Evolutionary conservation across 1,139 yeast species (phyloP).

Genomic region (Suhomyces kunorum): DNA sequence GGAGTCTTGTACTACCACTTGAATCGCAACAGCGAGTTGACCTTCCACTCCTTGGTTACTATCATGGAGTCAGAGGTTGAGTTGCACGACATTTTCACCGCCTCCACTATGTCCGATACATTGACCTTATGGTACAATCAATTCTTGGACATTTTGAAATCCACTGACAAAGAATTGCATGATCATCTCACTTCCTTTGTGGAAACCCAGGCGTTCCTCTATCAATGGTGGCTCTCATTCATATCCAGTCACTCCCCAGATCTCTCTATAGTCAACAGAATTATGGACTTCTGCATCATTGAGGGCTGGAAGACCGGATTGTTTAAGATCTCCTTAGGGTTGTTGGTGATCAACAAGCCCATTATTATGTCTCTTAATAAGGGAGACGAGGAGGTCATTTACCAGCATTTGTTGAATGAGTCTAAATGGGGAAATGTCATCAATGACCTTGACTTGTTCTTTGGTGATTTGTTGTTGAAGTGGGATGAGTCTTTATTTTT

Average conservation of each 20-base stretch:
- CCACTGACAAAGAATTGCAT: slow-evolving; percentile 44
- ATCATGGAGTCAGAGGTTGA: slow-evolving; percentile 64
- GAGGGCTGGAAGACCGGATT: slow-evolving; percentile 69
- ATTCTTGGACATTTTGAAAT: slow-evolving; percentile 47
- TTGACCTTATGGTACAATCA: slow-evolving; percentile 56
- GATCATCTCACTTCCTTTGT: slow-evolving; percentile 46
- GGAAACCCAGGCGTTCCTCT: slow-evolving; percentile 48
- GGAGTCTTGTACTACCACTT: slow-evolving; percentile 61
- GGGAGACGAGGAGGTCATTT: slow-evolving; percentile 60
- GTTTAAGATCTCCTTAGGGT: slow-evolving; percentile 59
- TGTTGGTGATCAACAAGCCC: slow-evolving; percentile 53
- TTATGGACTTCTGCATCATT: slow-evolving; percentile 56
- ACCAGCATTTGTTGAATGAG: slow-evolving; percentile 62
- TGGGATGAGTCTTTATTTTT: slow-evolving; percentile 39
- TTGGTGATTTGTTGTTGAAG: slow-evolving; percentile 40
- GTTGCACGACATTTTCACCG: slow-evolving; percentile 57
- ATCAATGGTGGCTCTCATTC: slow-evolving; percentile 70
- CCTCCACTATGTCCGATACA: slow-evolving; percentile 57
- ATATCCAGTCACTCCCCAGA: slow-evolving; percentile 63
- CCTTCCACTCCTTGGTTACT: slow-evolving; percentile 56
- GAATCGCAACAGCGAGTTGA: slow-evolving; percentile 46
- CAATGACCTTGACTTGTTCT: slow-evolving; percentile 47
- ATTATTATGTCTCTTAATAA: slow-evolving; percentile 49
- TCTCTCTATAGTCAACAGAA: slow-evolving; percentile 49
- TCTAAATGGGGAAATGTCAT: slow-evolving; percentile 54